Evolutionary conservation across 2,329 filamentous ascomycete genomes (phyloP), one percentile per base, ranked within the genome.

Genomic region (Pyrenochaeta sp.): DNA sequence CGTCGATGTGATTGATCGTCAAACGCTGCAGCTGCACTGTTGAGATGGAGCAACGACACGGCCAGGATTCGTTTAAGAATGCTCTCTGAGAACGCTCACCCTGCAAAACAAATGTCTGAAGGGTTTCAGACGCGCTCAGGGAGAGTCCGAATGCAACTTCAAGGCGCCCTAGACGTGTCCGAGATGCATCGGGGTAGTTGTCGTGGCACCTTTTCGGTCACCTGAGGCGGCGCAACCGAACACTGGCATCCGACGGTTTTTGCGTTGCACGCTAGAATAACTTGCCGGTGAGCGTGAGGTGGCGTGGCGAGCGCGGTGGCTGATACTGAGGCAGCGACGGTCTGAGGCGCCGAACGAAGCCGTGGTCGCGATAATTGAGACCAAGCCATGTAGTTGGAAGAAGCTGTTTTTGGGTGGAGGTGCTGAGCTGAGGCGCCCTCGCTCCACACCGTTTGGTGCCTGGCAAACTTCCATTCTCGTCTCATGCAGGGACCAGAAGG

Each of bases 401-500:
- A 53, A 55, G 54, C 51, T 27, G 23, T 27, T 27, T 27, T 27
- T 15, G 36, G 36, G 36, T 45, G 48, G 33, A 40, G 33, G 37
- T 56, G 56, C 54, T 60, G 57, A 61, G 58, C 60, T 66, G 61
- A 60, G 49, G 55, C 49, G 49, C 46, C 40, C 45, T 37, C 35
- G 45, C 36, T 33, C 35, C 51, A 21, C 48, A 35, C 49, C 41
- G 47, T 45, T 30, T 54, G 61, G 68, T 69, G 53, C 64, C 65
- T 70, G 66, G 51, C 41, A 50, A n/a, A 53, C 27, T 50, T 50
- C 50, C 53, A 43, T 50, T 57, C 39, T 61, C 46, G 56, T 63
- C 51, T 55, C 53, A 67, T 67, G 69, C 69, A 71, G 68, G 69
- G 67, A 60, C 64, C 49, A 43, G 35, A 30, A 36, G 47, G 49